Conservation (phyloP, 495 filamentous ascomycete genomes). For the Hypoxylon crocopeplum region DNA sequence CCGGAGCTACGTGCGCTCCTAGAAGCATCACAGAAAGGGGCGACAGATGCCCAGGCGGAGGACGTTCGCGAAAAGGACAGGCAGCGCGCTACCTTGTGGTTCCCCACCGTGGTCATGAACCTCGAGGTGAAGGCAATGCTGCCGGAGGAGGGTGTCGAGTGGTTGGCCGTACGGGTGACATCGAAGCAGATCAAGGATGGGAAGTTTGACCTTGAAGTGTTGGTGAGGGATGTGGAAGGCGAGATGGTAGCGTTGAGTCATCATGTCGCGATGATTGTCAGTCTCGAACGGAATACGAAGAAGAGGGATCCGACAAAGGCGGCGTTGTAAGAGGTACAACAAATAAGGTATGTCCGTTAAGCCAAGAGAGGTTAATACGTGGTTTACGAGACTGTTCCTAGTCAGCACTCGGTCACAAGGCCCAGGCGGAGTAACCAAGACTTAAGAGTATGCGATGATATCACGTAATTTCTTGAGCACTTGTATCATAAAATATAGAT, state of each 20-base stretch:
- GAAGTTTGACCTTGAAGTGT: conserved; percentile 68
- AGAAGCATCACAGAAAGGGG: neutral
- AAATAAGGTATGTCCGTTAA: too few relatives aligned
- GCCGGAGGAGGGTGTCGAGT: conserved; percentile 65
- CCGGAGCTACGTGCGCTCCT: conserved; percentile 18
- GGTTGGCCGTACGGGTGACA: conserved; percentile 66
- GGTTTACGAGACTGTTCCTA: too few relatives aligned
- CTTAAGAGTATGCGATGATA: too few relatives aligned
- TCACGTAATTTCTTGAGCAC: too few relatives aligned
- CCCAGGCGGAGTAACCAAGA: too few relatives aligned
- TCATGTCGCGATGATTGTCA: conserved; percentile 67
- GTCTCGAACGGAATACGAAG: conserved; percentile 40
- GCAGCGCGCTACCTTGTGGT: conserved; percentile 61
- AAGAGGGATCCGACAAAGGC: conserved; percentile 4
- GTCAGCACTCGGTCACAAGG: too few relatives aligned
- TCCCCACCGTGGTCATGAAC: conserved; percentile 76
- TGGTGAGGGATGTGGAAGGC: conserved; percentile 62
- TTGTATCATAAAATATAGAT: too few relatives aligned
- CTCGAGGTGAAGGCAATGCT: conserved; percentile 71
- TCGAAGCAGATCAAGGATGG: conserved; percentile 67
- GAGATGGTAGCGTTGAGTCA: conserved; percentile 67
- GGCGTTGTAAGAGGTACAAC: neutral
- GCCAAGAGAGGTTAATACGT: too few relatives aligned
- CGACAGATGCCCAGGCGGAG: neutral
- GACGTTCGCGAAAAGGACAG: neutral